These are phyloP conservation scores for Claviceps digitariae DNA, from an alignment of 2,329 filamentous ascomycete genomes.

Conservation along the genomic window DNA sequence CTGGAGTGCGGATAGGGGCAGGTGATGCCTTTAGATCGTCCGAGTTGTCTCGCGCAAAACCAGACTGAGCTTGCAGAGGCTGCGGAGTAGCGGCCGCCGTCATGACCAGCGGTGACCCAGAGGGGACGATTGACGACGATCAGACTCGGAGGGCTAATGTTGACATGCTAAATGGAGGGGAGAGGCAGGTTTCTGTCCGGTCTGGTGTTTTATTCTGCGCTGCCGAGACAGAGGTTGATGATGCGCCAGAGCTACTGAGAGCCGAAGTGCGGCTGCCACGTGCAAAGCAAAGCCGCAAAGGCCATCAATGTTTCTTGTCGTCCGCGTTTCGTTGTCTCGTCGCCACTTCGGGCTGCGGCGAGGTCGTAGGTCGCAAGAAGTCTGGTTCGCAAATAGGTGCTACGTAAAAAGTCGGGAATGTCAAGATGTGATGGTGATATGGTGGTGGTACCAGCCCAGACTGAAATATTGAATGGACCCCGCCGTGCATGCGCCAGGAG, in stretches of 20 bases:
- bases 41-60: slow-evolving; percentile 5
- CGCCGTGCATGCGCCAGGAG: too few species aligned
- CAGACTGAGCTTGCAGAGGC: slow-evolving; percentile 6
- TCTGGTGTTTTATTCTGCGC: too few species aligned
- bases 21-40: background rate
- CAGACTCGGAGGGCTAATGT: background rate
- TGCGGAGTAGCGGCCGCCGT: slow-evolving; percentile 8
- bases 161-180: slow-evolving; percentile 1
- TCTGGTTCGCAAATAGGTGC: too few species aligned
- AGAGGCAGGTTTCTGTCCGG: background rate
- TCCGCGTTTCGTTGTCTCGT: slow-evolving; percentile 4
- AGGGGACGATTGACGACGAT: background rate
- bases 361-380: background rate
- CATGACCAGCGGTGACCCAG: slow-evolving; percentile 15
- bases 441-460: too few species aligned
- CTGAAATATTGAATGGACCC: too few species aligned
- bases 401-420: too few species aligned
- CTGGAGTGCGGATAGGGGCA: slow-evolving; percentile 12
- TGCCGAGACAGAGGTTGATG: background rate
- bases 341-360: slow-evolving; percentile 4
- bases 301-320: background rate
- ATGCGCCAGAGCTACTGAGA: background rate
- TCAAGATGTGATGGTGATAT: too few species aligned
- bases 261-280: background rate
- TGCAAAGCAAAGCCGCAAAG: background rate